Evolutionary conservation across 2,329 filamentous ascomycete genomes (phyloP).

Genomic region (Achaetomium macrosporum): DNA sequence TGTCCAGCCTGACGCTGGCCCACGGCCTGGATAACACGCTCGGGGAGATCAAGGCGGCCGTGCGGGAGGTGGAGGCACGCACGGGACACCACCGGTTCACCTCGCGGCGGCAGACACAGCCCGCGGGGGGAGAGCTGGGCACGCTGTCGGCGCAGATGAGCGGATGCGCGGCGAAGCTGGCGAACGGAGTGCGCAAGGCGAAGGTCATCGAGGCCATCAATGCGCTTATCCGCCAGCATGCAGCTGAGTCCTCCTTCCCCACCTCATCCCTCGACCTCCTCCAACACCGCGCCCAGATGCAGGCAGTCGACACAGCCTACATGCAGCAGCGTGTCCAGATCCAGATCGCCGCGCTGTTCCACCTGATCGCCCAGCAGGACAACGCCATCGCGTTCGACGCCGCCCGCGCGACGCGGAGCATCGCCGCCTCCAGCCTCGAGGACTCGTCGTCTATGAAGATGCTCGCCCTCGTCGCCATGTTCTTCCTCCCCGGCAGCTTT

Average conservation of each 20-base stretch:
- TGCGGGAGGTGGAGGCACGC: conserved; percentile 32
- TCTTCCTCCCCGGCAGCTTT: conserved; percentile 39
- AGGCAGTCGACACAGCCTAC: conserved; percentile 33
- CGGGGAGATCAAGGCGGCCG: conserved; percentile 28
- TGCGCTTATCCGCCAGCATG: conserved; percentile 26
- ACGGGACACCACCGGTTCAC: conserved; percentile 34
- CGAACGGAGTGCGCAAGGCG: conserved; percentile 34
- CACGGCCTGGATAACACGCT: conserved; percentile 31
- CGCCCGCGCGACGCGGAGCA: conserved; percentile 28
- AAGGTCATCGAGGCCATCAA: conserved; percentile 32
- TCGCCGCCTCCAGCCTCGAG: conserved; percentile 33
- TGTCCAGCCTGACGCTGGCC: conserved; percentile 31
- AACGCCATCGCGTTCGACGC: conserved; percentile 31
- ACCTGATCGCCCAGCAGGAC: conserved; percentile 35
- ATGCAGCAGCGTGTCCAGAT: conserved; percentile 34
- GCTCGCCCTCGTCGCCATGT: conserved; percentile 38
- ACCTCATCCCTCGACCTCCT: conserved; percentile 26
- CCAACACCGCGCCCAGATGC: conserved; percentile 31
- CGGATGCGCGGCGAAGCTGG: conserved; percentile 33
- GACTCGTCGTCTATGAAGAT: conserved; percentile 41
- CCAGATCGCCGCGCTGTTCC: conserved; percentile 36
- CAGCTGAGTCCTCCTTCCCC: background rate
- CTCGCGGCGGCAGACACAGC: conserved; percentile 25
- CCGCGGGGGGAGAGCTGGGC: conserved; percentile 28
- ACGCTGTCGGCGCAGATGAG: conserved; percentile 32